Conservation (phyloP, 2,329 filamentous ascomycete species). For the Scedosporium aurantiacum region DNA sequence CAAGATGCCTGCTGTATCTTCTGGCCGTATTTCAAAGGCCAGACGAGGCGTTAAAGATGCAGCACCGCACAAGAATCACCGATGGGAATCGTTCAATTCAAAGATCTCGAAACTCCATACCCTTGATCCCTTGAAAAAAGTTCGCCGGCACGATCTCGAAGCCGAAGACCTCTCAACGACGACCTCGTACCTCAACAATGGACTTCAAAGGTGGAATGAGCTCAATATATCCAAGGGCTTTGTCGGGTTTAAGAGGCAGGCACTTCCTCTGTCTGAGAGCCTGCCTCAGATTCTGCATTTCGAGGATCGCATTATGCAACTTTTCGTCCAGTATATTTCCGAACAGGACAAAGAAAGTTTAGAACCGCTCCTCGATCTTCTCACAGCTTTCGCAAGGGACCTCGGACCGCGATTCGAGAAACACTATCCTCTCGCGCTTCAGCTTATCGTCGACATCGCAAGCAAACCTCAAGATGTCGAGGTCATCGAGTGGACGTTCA, state of each 20-base stretch:
- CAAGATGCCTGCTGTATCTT: slow-evolving; percentile 51
- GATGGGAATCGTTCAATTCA: slow-evolving; percentile 82
- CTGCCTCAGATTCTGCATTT: slow-evolving; percentile 87
- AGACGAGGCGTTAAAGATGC: slow-evolving; percentile 53
- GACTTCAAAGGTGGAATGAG: slow-evolving; percentile 81
- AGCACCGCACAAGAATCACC: slow-evolving; percentile 71
- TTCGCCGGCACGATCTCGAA: slow-evolving; percentile 75
- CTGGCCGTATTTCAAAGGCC: slow-evolving; percentile 58
- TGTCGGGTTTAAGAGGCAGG: slow-evolving; percentile 62
- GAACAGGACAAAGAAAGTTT: slow-evolving; percentile 68
- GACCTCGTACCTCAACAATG: slow-evolving; percentile 78
- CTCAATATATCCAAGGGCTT: slow-evolving; percentile 82
- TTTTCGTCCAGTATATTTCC: slow-evolving; percentile 65
- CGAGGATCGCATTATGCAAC: slow-evolving; percentile 71
- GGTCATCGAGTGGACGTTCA: slow-evolving; percentile 97
- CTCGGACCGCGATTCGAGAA: slow-evolving; percentile 79
- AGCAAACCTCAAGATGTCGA: slow-evolving; percentile 67
- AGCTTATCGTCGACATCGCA: slow-evolving; percentile 66
- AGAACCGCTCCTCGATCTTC: slow-evolving; percentile 76
- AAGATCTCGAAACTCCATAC: slow-evolving; percentile 83
- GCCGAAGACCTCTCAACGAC: slow-evolving; percentile 63
- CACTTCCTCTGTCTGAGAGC: slow-evolving; percentile 72
- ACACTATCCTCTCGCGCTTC: slow-evolving; percentile 67
- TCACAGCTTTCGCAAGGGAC: slow-evolving; percentile 92
- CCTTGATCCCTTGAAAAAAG: slow-evolving; percentile 82